A percentile compares a stretch with the other conserved stretches of the same genome.
phyloP scores from a whole-genome alignment of 116 monocot species.

The Dioscorea cayenensis region DNA sequence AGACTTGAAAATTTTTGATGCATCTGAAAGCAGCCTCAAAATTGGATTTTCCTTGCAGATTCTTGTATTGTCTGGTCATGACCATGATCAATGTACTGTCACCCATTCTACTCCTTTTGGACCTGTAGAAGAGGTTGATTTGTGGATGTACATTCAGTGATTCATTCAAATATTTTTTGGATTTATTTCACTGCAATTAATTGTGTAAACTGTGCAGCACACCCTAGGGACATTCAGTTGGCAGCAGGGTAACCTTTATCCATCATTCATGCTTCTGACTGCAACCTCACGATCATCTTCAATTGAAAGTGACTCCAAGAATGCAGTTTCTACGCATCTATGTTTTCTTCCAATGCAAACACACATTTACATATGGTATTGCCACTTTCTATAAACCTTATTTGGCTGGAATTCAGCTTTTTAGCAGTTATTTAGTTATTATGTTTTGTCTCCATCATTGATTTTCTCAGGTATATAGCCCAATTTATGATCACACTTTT shows the following conservation, averaged over 20 bases:
- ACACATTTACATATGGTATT: slow-evolving; percentile 88
- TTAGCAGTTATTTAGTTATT: not conserved
- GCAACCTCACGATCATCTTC: slow-evolving; percentile 17
- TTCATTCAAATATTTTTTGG: not conserved
- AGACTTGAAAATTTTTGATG: not conserved
- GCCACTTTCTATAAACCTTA: not conserved
- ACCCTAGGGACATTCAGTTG: slow-evolving; percentile 87
- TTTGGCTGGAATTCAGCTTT: not conserved
- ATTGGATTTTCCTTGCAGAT: slow-evolving; percentile 25
- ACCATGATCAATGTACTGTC: slow-evolving; percentile 96
- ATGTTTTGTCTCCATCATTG: not conserved
- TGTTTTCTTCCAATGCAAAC: slow-evolving; percentile 96
- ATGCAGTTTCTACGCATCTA: slow-evolving; percentile 42
- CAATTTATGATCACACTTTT: slow-evolving; percentile 57
- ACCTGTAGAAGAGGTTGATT: slow-evolving; percentile 56
- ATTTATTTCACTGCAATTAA: slow-evolving; percentile 15
- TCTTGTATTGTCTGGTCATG: slow-evolving; percentile 92
- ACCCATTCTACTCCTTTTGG: slow-evolving; percentile 59
- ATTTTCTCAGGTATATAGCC: slow-evolving; percentile 56
- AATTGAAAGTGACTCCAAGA: slow-evolving; percentile 26
- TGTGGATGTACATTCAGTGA: not conserved
- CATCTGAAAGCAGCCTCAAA: not conserved
- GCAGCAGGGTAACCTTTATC: slow-evolving; percentile 92
- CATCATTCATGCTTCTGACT: slow-evolving; percentile 94
- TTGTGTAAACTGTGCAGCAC: slow-evolving; percentile 53